Evolutionary conservation across 164 flowering plant genomes (phyloP).

Genomic region (Umbellularia californica): DNA sequence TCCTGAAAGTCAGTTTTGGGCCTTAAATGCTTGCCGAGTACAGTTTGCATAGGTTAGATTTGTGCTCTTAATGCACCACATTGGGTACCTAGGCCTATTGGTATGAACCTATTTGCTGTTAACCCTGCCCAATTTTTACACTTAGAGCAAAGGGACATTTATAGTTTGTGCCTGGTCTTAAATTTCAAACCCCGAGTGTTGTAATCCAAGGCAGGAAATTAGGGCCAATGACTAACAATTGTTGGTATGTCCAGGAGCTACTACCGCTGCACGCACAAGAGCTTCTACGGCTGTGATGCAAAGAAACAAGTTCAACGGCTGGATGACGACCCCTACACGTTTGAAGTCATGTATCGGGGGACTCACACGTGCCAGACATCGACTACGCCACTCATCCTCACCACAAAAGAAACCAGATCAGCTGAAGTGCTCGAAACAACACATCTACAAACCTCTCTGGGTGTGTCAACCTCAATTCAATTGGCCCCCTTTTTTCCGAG

Average conservation of each 20-base stretch:
- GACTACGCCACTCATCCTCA: neutral
- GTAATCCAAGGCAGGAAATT: too few species aligned
- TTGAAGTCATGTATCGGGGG: conserved; percentile 34
- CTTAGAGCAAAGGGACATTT: too few species aligned
- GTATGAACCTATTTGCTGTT: too few species aligned
- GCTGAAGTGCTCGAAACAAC: neutral
- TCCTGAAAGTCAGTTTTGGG: too few species aligned
- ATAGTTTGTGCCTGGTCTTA: too few species aligned
- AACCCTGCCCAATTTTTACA: too few species aligned
- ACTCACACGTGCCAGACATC: conserved; percentile 6
- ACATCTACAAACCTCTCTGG: neutral
- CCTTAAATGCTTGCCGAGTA: too few species aligned
- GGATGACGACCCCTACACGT: conserved; percentile 56
- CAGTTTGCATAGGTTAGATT: too few species aligned
- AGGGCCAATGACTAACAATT: neutral
- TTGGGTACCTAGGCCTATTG: too few species aligned
- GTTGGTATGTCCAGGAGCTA: conserved; percentile 10
- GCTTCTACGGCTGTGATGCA: conserved; percentile 64
- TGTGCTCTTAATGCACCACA: too few species aligned
- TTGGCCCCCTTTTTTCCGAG: neutral
- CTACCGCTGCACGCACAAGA: conserved; percentile 82
- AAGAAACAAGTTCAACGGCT: conserved; percentile 83
- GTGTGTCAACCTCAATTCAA: conserved; percentile 5
- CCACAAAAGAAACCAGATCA: neutral
- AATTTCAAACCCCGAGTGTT: too few species aligned